Percentiles rank a stretch among this genome's conserved stretches.
phyloP scores from a whole-genome alignment of 2,329 filamentous ascomycete species.

The Sporothrix dimorphospora region DNA sequence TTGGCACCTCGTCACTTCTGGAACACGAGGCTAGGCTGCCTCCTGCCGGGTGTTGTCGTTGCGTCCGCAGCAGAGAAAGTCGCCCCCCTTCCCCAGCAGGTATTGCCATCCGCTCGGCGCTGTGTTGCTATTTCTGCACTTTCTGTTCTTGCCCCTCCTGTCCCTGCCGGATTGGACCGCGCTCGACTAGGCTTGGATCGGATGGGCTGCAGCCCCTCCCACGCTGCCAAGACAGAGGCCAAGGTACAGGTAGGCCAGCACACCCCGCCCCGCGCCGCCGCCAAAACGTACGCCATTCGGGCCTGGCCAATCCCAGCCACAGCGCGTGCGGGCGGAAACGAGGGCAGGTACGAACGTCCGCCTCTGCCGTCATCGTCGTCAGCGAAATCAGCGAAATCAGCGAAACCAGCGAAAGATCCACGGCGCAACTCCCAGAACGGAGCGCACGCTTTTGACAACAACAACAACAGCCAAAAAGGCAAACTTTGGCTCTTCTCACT shows the following conservation, averaged over 20 bases:
- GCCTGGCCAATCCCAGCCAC: slow-evolving; percentile 10
- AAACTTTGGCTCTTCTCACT: neutral
- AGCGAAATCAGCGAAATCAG: neutral
- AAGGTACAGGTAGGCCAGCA: neutral
- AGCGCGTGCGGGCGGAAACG: neutral
- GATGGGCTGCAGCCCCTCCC: neutral
- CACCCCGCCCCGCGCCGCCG: slow-evolving; percentile 12
- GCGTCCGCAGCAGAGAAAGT: neutral
- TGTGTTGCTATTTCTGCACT: too few relatives aligned
- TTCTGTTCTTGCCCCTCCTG: neutral
- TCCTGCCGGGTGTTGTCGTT: neutral
- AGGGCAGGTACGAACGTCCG: neutral
- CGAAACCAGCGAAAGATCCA: neutral
- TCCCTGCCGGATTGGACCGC: slow-evolving; percentile 2
- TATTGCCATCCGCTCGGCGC: neutral
- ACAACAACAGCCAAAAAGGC: neutral
- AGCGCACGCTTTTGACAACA: neutral
- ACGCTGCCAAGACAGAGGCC: slow-evolving; percentile 10
- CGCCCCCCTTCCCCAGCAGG: neutral
- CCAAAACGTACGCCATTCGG: neutral
- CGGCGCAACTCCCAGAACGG: neutral
- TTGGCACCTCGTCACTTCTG: neutral
- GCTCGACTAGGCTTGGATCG: neutral
- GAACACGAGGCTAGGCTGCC: slow-evolving; percentile 27
- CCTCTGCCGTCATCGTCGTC: slow-evolving; percentile 13